A percentile compares a stretch with the other conserved stretches of the same genome.
Conservation (phyloP, 257 asterid genomes). For the Jasminum sambac region DNA sequence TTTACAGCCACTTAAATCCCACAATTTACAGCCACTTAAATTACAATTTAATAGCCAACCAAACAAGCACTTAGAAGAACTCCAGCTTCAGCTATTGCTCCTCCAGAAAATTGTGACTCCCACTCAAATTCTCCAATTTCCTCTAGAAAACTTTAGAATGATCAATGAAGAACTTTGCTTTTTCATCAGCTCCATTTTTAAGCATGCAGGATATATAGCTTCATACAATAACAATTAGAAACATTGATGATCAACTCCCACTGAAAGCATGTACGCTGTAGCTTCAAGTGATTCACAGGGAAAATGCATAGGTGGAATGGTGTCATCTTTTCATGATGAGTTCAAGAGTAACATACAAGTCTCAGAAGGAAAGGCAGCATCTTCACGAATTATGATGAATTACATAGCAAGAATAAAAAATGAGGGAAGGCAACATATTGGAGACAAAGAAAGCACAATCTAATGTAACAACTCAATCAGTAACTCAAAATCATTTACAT, state of each 20-base stretch:
- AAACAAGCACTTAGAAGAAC: too few relatives aligned
- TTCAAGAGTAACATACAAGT: background rate
- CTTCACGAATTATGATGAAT: background rate
- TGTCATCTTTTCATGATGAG: background rate
- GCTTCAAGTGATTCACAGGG: background rate
- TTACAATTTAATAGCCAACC: too few relatives aligned
- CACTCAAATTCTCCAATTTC: background rate
- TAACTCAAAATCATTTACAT: background rate
- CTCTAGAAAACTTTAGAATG: too few relatives aligned
- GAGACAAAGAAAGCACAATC: background rate
- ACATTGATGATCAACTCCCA: background rate
- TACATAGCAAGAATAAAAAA: background rate
- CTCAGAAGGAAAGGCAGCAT: background rate
- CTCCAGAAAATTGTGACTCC: background rate
- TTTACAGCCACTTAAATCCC: too few relatives aligned
- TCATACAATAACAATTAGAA: background rate
- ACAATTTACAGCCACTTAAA: too few relatives aligned
- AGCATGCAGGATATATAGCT: background rate
- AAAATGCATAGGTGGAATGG: background rate
- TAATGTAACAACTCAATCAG: background rate
- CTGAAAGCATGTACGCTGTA: background rate
- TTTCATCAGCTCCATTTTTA: background rate
- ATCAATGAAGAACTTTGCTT: too few relatives aligned
- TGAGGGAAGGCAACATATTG: slow-evolving; percentile 8
- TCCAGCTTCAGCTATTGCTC: background rate